These are phyloP conservation scores for Coprinellus micaceus DNA, from an alignment of 768 basidiomycete genomes.

Conservation along the genomic window DNA sequence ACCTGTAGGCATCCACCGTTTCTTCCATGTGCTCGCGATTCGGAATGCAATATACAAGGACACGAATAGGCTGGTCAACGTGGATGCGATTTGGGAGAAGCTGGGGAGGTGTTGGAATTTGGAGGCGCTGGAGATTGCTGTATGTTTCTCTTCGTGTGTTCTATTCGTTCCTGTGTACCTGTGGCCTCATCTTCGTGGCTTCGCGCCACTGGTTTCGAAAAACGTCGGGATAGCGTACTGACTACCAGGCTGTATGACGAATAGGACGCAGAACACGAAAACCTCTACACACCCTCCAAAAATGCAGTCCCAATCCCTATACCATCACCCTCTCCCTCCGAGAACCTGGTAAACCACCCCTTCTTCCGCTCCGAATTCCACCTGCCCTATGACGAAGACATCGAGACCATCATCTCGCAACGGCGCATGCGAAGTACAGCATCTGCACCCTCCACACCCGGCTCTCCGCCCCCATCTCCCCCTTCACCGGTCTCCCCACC, in stretches of 20 bases:
- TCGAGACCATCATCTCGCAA: conserved; percentile 56
- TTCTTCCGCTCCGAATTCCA: conserved; percentile 71
- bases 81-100: conserved; percentile 75
- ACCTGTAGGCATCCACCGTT: conserved; percentile 78
- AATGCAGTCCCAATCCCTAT: conserved; percentile 44
- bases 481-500: conserved; percentile 15
- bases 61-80: conserved; percentile 55
- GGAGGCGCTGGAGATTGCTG: conserved; percentile 68
- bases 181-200: not conserved
- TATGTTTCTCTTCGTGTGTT: conserved; percentile 41
- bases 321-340: conserved; percentile 64
- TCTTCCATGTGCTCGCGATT: conserved; percentile 78
- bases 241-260: conserved; percentile 30
- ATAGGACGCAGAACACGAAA: conserved; percentile 43
- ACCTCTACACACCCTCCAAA: conserved; percentile 19
- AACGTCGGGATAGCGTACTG: too few species aligned
- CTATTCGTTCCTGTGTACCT: not conserved
- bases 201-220: not conserved
- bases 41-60: conserved; percentile 69
- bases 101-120: conserved; percentile 68
- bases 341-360: conserved; percentile 65
- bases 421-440: conserved; percentile 64
- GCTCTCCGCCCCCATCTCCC: conserved; percentile 31
- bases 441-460: conserved; percentile 61
- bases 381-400: conserved; percentile 55